Conservation (phyloP, 73 alveolate species). For the Tetrahymena elliotti region DNA sequence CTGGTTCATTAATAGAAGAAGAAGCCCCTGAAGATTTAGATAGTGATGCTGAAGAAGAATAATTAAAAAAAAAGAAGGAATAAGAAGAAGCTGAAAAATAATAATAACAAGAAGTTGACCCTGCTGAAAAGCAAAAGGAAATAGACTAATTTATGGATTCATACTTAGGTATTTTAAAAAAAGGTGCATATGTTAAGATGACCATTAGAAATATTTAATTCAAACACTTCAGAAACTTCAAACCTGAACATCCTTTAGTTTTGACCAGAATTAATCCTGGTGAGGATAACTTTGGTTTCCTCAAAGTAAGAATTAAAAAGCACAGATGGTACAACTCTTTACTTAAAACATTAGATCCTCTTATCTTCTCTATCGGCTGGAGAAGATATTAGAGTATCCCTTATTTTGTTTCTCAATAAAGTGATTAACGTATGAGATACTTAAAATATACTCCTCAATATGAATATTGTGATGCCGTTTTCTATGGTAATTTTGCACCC, state of each 20-base stretch:
- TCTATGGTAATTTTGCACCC: slow-evolving; percentile 77
- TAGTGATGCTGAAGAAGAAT: slow-evolving; percentile 50
- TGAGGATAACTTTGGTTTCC: slow-evolving; percentile 60
- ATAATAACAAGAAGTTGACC: slow-evolving; percentile 33
- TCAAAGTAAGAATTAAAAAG: slow-evolving; percentile 84
- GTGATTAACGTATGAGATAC: slow-evolving; percentile 69
- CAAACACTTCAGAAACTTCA: slow-evolving; percentile 21
- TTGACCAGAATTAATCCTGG: slow-evolving; percentile 53
- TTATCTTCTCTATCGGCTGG: slow-evolving; percentile 98
- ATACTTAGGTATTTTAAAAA: slow-evolving; percentile 49
- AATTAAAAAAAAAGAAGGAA: background rate
- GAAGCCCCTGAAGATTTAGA: slow-evolving; percentile 51
- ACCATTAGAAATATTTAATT: slow-evolving; percentile 58
- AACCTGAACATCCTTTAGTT: slow-evolving; percentile 18
- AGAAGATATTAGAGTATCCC: slow-evolving; percentile 95
- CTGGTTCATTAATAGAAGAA: slow-evolving; percentile 14
- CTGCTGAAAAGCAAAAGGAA: slow-evolving; percentile 2
- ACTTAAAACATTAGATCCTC: slow-evolving; percentile 94
- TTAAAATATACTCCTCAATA: slow-evolving; percentile 98
- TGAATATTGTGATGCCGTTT: slow-evolving; percentile 91
- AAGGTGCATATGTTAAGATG: slow-evolving; percentile 87
- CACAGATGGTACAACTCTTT: slow-evolving; percentile 98
- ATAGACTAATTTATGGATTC: slow-evolving; percentile 4
- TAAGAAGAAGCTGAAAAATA: slow-evolving; percentile 45
- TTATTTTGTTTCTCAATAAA: slow-evolving; percentile 79